These are phyloP conservation scores for Penicillium subrubescens DNA, from an alignment of 495 filamentous ascomycete genomes.

Conservation along the genomic window DNA sequence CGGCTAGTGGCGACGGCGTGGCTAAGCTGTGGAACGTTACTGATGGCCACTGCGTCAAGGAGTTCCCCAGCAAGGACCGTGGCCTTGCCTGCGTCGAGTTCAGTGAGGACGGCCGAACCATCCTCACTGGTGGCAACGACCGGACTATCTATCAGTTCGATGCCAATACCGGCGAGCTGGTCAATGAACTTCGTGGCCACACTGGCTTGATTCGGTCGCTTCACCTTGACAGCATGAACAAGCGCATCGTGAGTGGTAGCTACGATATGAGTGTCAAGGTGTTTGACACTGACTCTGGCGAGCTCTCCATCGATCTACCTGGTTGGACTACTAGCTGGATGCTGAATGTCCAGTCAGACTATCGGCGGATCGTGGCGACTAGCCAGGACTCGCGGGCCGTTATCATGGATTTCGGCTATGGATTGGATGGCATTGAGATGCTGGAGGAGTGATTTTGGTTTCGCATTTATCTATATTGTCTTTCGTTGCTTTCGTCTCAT, in stretches of 20 bases:
- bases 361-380: conserved; percentile 87
- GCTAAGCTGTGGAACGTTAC: conserved; percentile 95
- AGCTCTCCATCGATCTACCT: conserved; percentile 72
- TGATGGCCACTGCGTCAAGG: conserved; percentile 79
- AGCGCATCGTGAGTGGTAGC: conserved; percentile 83
- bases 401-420: conserved; percentile 76
- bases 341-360: conserved; percentile 90
- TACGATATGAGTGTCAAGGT: conserved; percentile 96
- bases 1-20: conserved; percentile 87
- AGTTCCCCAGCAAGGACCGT: conserved; percentile 82
- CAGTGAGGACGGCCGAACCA: conserved; percentile 82
- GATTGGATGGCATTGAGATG: conserved; percentile 50
- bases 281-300: conserved; percentile 77
- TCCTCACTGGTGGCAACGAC: conserved; percentile 93
- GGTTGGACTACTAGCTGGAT: conserved; percentile 97
- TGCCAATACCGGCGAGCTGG: conserved; percentile 81
- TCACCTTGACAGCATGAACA: conserved; percentile 81
- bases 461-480: conserved; percentile 20
- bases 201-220: conserved; percentile 79
- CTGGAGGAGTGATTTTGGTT: conserved; percentile 42
- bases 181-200: conserved; percentile 77
- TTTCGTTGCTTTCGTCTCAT: conserved; percentile 16
- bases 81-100: conserved; percentile 96
- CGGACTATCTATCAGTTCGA: conserved; percentile 93
- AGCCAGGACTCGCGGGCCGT: conserved; percentile 89